A percentile compares a stretch with the other conserved stretches of the same genome.
phyloP scores from a whole-genome alignment of 2,329 filamentous ascomycete genomes.

The Ophiostoma tasmaniense region DNA sequence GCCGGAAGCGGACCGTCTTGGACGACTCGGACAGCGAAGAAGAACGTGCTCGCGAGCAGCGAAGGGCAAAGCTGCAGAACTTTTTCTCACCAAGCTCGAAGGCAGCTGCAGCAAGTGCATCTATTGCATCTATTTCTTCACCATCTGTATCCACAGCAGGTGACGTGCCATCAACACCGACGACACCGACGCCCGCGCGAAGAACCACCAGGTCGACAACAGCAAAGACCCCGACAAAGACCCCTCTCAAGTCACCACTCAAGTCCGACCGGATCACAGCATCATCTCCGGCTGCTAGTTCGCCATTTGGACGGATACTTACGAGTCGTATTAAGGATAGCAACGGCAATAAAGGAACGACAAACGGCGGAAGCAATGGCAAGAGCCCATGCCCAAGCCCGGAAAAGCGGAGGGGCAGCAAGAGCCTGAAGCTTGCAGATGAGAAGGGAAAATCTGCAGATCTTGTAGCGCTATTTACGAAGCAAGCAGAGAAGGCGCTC shows the following conservation, averaged over 20 bases:
- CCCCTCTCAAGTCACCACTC: conserved; percentile 12
- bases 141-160: background rate
- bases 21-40: conserved; percentile 44
- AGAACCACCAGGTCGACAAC: conserved; percentile 31
- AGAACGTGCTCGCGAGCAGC: conserved; percentile 30
- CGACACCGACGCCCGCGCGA: conserved; percentile 33
- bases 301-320: conserved; percentile 14
- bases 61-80: conserved; percentile 40
- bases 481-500: conserved; percentile 45
- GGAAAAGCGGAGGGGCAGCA: conserved; percentile 28
- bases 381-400: conserved; percentile 40
- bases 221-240: conserved; percentile 6
- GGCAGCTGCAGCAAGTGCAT: conserved; percentile 23
- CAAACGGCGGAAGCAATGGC: conserved; percentile 17
- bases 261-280: conserved; percentile 21
- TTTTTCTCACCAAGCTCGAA: conserved; percentile 45
- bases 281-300: conserved; percentile 8
- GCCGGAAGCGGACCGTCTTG: conserved; percentile 49
- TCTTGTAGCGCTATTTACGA: conserved; percentile 52
- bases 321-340: conserved; percentile 15
- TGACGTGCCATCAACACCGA: conserved; percentile 22
- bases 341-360: conserved; percentile 7
- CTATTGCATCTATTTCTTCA: conserved; percentile 27
- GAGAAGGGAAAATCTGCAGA: conserved; percentile 49
- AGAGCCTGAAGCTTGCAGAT: conserved; percentile 28